Percentiles rank a stretch among this genome's conserved stretches.
phyloP scores from a whole-genome alignment of 495 filamentous ascomycete species.

The Elasticomyces elasticus region DNA sequence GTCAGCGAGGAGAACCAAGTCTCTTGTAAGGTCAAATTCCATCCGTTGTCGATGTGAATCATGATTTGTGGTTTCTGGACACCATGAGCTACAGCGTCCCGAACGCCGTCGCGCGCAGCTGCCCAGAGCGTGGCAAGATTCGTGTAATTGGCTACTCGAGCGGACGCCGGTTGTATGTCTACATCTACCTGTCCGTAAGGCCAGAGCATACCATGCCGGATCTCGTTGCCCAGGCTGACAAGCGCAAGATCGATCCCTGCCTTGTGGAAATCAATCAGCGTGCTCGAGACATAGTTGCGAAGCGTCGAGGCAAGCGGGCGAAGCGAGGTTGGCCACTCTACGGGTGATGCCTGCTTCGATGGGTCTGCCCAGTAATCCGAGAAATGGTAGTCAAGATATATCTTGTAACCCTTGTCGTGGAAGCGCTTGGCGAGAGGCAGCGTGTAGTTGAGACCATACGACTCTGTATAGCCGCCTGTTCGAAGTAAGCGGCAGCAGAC shows the following conservation, averaged over 20 bases:
- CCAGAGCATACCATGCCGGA: conserved; percentile 39
- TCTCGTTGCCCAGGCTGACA: conserved; percentile 39
- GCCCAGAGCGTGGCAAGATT: conserved; percentile 32
- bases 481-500: too few species aligned
- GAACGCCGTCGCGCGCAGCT: conserved; percentile 32
- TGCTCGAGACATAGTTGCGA: conserved; percentile 33
- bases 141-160: conserved; percentile 29
- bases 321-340: conserved; percentile 25
- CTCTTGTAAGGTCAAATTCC: conserved; percentile 35
- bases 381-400: conserved; percentile 27
- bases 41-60: conserved; percentile 42
- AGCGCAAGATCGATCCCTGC: conserved; percentile 31
- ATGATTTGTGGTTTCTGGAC: conserved; percentile 34
- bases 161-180: conserved; percentile 21
- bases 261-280: conserved; percentile 31
- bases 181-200: conserved; percentile 34
- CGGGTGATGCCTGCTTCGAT: conserved; percentile 28
- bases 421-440: conserved; percentile 28
- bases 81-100: conserved; percentile 25
- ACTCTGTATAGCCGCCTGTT: conserved; percentile 8
- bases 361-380: conserved; percentile 36
- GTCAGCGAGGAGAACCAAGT: conserved; percentile 36
- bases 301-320: conserved; percentile 24
- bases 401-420: conserved; percentile 28
- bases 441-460: conserved; percentile 29